A percentile compares a stretch with the other conserved stretches of the same genome.
Conservation (phyloP, 768 basidiomycete species). For the Boletus barrowsii region DNA sequence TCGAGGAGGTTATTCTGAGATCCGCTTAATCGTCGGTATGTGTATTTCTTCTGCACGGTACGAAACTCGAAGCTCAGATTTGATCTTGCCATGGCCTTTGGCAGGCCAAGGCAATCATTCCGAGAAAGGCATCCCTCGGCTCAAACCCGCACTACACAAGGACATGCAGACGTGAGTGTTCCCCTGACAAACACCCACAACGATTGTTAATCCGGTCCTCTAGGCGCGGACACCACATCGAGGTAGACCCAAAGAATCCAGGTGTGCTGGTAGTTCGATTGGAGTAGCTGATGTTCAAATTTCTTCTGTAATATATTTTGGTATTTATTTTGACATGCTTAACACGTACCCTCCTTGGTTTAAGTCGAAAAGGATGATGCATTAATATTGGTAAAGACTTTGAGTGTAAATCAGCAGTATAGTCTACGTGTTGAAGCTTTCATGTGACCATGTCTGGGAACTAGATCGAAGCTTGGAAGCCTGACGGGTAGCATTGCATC, state of each 20-base stretch:
- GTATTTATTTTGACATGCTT: not conserved
- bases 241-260: conserved; percentile 73
- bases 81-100: not conserved
- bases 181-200: not conserved
- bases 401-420: too few species aligned
- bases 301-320: not conserved
- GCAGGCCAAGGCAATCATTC: conserved; percentile 89
- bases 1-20: conserved; percentile 51
- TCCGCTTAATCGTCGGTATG: conserved; percentile 84
- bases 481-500: too few species aligned
- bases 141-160: conserved; percentile 87
- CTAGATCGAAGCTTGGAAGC: too few species aligned
- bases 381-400: not conserved
- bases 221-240: conserved; percentile 68
- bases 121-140: conserved; percentile 67
- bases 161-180: conserved; percentile 66
- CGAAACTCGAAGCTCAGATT: not conserved
- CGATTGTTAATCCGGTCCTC: not conserved
- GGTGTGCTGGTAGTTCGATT: conserved; percentile 59
- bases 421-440: too few species aligned
- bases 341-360: not conserved
- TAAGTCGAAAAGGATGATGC: too few species aligned
- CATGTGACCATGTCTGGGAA: too few species aligned
- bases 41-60: conserved; percentile 6
- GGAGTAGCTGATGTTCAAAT: too few species aligned